Base-by-base conservation (phyloP, 495 filamentous ascomycete genomes). In the Cairneyella variabilis region DNA sequence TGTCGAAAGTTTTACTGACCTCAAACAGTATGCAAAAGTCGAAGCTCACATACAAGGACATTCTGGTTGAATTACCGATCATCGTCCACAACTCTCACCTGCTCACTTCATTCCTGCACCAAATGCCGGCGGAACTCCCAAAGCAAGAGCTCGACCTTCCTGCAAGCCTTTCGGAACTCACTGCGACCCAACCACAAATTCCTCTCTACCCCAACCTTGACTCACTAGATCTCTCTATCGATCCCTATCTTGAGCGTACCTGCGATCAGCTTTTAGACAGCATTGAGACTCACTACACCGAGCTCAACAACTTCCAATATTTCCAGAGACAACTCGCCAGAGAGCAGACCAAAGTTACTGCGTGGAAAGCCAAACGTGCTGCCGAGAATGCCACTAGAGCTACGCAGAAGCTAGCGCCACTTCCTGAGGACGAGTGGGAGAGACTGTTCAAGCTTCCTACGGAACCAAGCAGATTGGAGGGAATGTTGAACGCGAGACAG, bases 271-370 rank as follows among this genome's bases (percentile, higher is more conserved):
- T 98, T 21, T 83, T 98, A 52, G 93, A 98, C 53, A 89, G 84
- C 73, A 97, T 98, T 65, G 93, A 98, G 76, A 83, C 85, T 21
- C 93, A 98, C 77, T 91, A 97, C 71, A 95, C 91, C 43, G 93
- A 98, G 72, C 85, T 92, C 66, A 98, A 97, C 80, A 98, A 98
- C 78, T 88, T 90, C 75, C 90, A 96, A 72, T 98, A 96, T 77
- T 95, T 97, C 76, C 90, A 96, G 73, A 83, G 93, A 49, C 90
- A 95, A 63, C 77, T 97, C n/a, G 85, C 84, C 21, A 89, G 93
- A 45, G 93, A 98, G 77, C 95, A 98, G 73, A 73, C 85, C 58
- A 98, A 98, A 79, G 96, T 98, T 64, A 84, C 87, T 36, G 83
- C 88, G 50, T 98, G 93, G 93, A 91, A 97, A 72, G 71, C 82